Evolutionary conservation across 202 grass and related monocot genomes (phyloP).

Genomic region (Setaria viridis): DNA sequence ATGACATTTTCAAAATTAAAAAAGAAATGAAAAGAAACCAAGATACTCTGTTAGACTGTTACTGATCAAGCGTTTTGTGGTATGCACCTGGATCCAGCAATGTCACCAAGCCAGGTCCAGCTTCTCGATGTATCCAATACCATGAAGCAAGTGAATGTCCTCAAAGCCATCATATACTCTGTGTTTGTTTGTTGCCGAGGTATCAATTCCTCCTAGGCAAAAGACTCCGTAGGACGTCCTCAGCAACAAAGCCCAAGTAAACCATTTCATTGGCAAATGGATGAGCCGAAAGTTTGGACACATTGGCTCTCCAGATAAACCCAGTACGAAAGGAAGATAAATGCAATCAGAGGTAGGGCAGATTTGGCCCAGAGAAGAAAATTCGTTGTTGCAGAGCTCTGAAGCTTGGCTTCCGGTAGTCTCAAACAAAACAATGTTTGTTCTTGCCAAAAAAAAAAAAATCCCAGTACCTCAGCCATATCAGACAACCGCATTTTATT

Average conservation of each 20-base stretch:
- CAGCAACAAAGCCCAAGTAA: not conserved
- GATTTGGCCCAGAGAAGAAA: too few species aligned
- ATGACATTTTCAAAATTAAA: too few species aligned
- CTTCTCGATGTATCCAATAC: not conserved
- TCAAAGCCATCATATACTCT: too few species aligned
- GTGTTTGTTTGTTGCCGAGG: not conserved
- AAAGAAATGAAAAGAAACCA: too few species aligned
- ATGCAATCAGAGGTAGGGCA: too few species aligned
- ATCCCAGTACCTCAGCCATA: not conserved
- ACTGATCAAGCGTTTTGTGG: not conserved
- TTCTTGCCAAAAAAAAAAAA: not conserved
- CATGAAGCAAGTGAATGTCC: not conserved
- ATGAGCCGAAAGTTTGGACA: too few species aligned
- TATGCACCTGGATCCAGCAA: too few species aligned
- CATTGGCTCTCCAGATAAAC: too few species aligned
- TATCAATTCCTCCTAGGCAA: not conserved
- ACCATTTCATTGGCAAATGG: not conserved
- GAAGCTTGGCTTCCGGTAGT: not conserved
- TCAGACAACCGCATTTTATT: not conserved
- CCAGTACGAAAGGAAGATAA: too few species aligned
- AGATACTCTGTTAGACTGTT: not conserved
- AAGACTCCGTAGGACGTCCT: too few species aligned
- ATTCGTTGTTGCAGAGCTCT: too few species aligned
- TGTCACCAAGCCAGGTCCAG: not conserved
- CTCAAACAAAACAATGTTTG: not conserved